These are phyloP conservation scores for Hevea brasiliensis DNA, from an alignment of 345 rosid genomes.

Conservation along the genomic window DNA sequence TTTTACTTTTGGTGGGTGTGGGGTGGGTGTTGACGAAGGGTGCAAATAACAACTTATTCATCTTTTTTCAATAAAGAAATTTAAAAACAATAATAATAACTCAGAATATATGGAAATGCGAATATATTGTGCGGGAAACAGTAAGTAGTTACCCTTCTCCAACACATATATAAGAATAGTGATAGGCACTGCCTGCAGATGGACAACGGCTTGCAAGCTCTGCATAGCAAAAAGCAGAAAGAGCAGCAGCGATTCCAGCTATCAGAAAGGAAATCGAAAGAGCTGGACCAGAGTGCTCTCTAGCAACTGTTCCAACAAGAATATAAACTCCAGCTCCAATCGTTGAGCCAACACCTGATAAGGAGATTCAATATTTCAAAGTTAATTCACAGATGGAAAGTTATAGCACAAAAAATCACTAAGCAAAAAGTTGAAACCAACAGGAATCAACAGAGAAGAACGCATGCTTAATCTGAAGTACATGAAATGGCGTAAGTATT, in stretches of 20 bases:
- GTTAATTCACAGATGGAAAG: background rate
- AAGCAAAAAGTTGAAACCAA: background rate
- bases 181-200: constrained; percentile 99
- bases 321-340: constrained; percentile 98
- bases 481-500: background rate
- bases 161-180: constrained; percentile 85
- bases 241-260: constrained; percentile 95
- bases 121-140: background rate
- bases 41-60: too few relatives aligned
- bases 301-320: constrained; percentile 95
- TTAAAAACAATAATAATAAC: background rate
- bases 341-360: constrained; percentile 91
- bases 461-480: background rate
- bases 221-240: constrained; percentile 95
- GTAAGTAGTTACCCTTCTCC: constrained; percentile 75
- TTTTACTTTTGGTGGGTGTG: too few relatives aligned
- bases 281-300: constrained; percentile 98
- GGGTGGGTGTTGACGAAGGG: too few relatives aligned
- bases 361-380: background rate
- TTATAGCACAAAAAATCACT: background rate
- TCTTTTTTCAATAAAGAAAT: too few relatives aligned
- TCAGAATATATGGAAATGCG: background rate
- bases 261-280: constrained; percentile 80
- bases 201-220: constrained; percentile 96
- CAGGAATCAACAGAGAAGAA: background rate